Conservation (phyloP, 768 basidiomycete genomes). For the Phylloporus sp. region DNA sequence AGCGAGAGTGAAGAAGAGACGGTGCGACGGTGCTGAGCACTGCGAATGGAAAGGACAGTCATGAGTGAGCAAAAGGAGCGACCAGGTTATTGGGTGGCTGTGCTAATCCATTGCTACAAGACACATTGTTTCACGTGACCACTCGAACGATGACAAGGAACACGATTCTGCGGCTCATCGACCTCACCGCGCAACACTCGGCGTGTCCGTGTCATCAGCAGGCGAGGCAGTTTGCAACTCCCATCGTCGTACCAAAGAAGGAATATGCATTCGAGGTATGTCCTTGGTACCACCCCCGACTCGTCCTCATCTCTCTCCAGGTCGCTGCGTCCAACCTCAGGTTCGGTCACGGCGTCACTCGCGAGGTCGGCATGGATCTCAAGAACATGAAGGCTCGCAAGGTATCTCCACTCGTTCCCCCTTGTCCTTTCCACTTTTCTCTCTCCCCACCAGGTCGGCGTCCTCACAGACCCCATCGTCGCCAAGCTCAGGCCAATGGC, state of each 20-base stretch:
- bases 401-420: slow-evolving; percentile 37
- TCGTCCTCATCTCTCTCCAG: slow-evolving; percentile 32
- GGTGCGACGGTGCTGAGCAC: slow-evolving; percentile 34
- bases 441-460: slow-evolving; percentile 63
- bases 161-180: slow-evolving; percentile 69
- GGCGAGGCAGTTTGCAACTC: slow-evolving; percentile 71
- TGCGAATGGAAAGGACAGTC: no score
- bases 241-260: slow-evolving; percentile 65
- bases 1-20: slow-evolving; percentile 27
- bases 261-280: slow-evolving; percentile 90
- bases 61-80: slow-evolving; percentile 22
- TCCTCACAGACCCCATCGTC: slow-evolving; percentile 89
- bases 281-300: background rate
- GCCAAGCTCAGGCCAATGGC: slow-evolving; percentile 79
- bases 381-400: slow-evolving; percentile 90
- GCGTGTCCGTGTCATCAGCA: slow-evolving; percentile 79
- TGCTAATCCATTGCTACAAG: background rate
- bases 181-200: slow-evolving; percentile 60
- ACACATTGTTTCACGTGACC: slow-evolving; percentile 6
- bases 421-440: slow-evolving; percentile 2
- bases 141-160: slow-evolving; percentile 40
- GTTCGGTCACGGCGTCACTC: slow-evolving; percentile 87
- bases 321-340: slow-evolving; percentile 83
- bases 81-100: slow-evolving; percentile 14
- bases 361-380: slow-evolving; percentile 89